Evolutionary conservation across 2,329 filamentous ascomycete genomes (phyloP).

Genomic region (Zalaria sp.): DNA sequence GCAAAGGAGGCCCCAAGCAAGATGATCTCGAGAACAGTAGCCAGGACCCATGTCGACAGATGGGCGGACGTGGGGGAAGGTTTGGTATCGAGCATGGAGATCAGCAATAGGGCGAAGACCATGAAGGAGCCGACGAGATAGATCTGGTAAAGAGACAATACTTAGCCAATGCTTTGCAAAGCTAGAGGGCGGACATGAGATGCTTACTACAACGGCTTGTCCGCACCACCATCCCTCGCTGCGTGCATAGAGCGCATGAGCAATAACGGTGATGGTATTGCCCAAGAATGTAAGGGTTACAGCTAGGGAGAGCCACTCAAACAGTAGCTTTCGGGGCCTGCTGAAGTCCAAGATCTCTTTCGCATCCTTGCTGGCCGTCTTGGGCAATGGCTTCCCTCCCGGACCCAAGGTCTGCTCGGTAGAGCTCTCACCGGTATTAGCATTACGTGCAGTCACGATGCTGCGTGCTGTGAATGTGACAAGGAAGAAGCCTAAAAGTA

Average conservation of each 20-base stretch:
- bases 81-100: slow-evolving; percentile 73
- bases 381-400: slow-evolving; percentile 75
- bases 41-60: slow-evolving; percentile 63
- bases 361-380: slow-evolving; percentile 36
- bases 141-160: slow-evolving; percentile 40
- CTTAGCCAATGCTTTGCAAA: slow-evolving; percentile 2
- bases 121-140: slow-evolving; percentile 77
- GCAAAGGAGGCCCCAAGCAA: slow-evolving; percentile 56
- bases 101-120: slow-evolving; percentile 71
- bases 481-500: slow-evolving; percentile 51
- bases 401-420: slow-evolving; percentile 50
- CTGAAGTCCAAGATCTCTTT: slow-evolving; percentile 43
- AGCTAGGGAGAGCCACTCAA: slow-evolving; percentile 59
- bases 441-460: slow-evolving; percentile 37
- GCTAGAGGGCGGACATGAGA: not conserved
- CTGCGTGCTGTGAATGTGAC: slow-evolving; percentile 47
- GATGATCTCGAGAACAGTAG: slow-evolving; percentile 56
- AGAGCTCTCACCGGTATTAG: slow-evolving; percentile 27
- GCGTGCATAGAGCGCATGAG: slow-evolving; percentile 55
- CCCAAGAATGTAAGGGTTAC: slow-evolving; percentile 62
- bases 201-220: slow-evolving; percentile 57
- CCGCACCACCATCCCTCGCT: slow-evolving; percentile 70
- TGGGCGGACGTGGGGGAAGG: slow-evolving; percentile 71
- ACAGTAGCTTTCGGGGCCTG: slow-evolving; percentile 53
- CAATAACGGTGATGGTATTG: slow-evolving; percentile 58